phyloP scores from a whole-genome alignment of 2,329 filamentous ascomycete genomes.

The Fusarium secorum region DNA sequence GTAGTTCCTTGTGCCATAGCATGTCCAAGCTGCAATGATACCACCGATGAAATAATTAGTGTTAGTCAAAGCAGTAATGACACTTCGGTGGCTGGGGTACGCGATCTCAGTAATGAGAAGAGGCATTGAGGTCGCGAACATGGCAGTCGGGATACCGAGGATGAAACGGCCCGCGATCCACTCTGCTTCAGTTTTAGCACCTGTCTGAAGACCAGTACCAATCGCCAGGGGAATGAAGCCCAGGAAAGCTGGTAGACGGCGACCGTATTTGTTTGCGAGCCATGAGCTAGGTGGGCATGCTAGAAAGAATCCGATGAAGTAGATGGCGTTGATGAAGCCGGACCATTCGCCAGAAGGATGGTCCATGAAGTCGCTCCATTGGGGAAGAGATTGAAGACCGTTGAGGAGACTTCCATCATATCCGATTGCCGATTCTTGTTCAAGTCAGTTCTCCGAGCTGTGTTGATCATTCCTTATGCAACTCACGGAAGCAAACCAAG shows the following conservation, averaged over 20 bases:
- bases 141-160: conserved; percentile 2
- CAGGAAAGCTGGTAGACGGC: not conserved
- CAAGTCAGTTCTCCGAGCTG: not conserved
- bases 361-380: conserved; percentile 10
- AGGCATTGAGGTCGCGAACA: conserved; percentile 10
- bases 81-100: conserved; percentile 1
- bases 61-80: conserved; percentile 9
- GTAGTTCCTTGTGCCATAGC: conserved; percentile 6
- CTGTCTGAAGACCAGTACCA: not conserved
- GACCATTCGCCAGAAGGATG: conserved; percentile 16
- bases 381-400: conserved; percentile 7
- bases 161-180: conserved; percentile 14
- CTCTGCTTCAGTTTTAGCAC: not conserved
- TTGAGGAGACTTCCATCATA: conserved; percentile 14
- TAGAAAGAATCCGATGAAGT: conserved; percentile 9
- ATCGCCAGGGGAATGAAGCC: conserved; percentile 1
- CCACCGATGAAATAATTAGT: conserved; percentile 13
- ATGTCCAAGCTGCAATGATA: conserved; percentile 15
- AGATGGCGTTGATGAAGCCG: conserved; percentile 11
- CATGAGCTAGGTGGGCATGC: conserved; percentile 5
- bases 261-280: conserved; percentile 13
- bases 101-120: conserved; percentile 12
- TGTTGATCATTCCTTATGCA: accelerated
- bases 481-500: conserved; percentile 12
- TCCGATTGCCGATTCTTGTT: conserved; percentile 3